Evolutionary conservation across 2,329 filamentous ascomycete species (phyloP), one percentile per base, ranked within the genome.

Genomic region (Seiridium unicorne): DNA sequence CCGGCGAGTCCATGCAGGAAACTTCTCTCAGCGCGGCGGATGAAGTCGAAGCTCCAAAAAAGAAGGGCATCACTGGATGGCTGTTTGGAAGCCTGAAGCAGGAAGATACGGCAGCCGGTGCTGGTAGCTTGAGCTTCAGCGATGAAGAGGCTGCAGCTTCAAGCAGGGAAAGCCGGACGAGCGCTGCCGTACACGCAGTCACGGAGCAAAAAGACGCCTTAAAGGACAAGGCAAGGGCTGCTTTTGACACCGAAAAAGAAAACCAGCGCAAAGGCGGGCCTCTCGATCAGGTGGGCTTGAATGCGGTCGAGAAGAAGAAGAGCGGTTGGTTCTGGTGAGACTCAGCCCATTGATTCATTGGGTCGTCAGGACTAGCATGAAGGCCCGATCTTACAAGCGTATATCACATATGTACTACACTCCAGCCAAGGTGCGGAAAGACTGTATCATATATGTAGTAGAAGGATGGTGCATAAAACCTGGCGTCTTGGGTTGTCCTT

Each of bases 241-340:
- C 76, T 1, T 79, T 82, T 63, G 79, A 83, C 60, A 69, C 73
- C 46, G 83, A 85, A 72, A 77, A 77, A 64, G 76, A 81, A 64
- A 81, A 80, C 61, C 81, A 85, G 74, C 74, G 74, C 61, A 72
- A 64, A 10, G 83, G 82, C 26, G 84, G 83, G 1, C 77, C 76
- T 55, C 69, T 85, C 49, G 83, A 85, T 65, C 78, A 78, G 60
- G 61, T 84, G 3, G 82, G 81, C 0, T 67, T 79, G 36, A 74
- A 77, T 38, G 66, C 67, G 31, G 67, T 59, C 38, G 63, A 60
- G 38, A 65, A 62, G 61, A 63, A 65, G 51, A 82, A 81, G 76
- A 84, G 81, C 73, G 75, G 80, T 31, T 81, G 81, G 77, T 69
- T 72, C 59, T 83, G 78, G 77, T 76, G 69, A 62, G 44, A 7